These are phyloP conservation scores for Herpetomonas tarakana DNA, from an alignment of 208 protist genomes.

Conservation along the genomic window DNA sequence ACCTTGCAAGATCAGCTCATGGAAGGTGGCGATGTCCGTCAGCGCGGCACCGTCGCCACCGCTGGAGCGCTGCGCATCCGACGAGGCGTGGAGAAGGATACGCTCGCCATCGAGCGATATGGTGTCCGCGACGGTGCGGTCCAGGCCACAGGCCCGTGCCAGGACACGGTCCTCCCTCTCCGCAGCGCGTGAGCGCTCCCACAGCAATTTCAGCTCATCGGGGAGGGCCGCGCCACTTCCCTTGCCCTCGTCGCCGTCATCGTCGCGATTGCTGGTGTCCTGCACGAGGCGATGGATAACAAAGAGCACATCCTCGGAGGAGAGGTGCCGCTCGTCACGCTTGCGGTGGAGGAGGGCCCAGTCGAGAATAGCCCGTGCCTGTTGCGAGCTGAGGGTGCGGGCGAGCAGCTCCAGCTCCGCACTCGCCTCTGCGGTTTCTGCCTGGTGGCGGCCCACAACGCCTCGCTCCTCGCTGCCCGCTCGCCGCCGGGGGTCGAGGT, in stretches of 20 bases:
- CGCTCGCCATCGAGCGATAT: constrained; percentile 23
- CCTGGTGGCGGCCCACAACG: too few species aligned
- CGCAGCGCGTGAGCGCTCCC: constrained; percentile 19
- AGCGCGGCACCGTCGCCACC: too few species aligned
- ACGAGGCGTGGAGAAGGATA: too few species aligned
- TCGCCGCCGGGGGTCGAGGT: too few species aligned
- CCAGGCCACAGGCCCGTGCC: constrained; percentile 15
- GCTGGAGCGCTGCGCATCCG: too few species aligned
- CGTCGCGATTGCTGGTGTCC: background rate
- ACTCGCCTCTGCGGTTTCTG: background rate
- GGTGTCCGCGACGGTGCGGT: constrained; percentile 17
- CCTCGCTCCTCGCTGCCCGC: too few species aligned
- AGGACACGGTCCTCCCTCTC: constrained; percentile 21
- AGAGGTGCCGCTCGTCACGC: constrained; percentile 16
- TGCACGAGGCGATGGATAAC: constrained; percentile 22
- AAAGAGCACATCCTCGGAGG: constrained; percentile 19
- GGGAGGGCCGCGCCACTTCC: too few species aligned
- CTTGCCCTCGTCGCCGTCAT: background rate
- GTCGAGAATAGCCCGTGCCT: background rate
- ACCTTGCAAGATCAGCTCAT: too few species aligned
- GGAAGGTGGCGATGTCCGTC: too few species aligned
- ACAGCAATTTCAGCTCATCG: constrained; percentile 17
- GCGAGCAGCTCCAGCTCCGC: background rate
- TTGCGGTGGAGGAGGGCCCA: background rate
- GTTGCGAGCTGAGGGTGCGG: background rate